Base-by-base conservation (phyloP, 768 basidiomycete species). In the Calocybe gangraenosa region DNA sequence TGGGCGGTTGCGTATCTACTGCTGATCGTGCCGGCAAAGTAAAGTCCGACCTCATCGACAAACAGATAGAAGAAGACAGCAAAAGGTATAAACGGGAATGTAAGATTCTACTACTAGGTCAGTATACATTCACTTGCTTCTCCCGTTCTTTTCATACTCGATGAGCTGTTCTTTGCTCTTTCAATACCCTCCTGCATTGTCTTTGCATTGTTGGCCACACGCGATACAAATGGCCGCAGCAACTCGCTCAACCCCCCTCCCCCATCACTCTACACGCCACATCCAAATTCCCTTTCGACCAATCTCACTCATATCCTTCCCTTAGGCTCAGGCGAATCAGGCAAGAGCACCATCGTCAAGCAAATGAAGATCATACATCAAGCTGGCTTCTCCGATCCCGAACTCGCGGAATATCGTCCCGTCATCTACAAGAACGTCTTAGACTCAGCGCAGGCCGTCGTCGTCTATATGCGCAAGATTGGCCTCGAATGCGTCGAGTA, bases 291-390 rank as follows among this genome's bases (percentile, higher is more conserved):
- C 22, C 34, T 42, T 42, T 31, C 14, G 11, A 3, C 14, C 31
- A n/a, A 23, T 11, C n/a, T 37, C 32, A 50, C 45, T 42, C n/a
- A 33, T n/a, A 38, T 19, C 35, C 28, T 38, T 86, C 3, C 83
- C 90, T 49, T 84, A 94, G 93, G 94, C 46, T 94, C 92, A 13
- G 92, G 94, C 57, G 94, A 95, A 70, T 91, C 87, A 1, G 94
- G 94, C 4, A 97, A 97, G 67, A 84, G 81, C 4, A 98, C 94
- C 0, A 92, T 98, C 52, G 92, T 92, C 28, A 92, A 92, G 63
- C 90, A 92, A 62, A 92, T 92, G 90, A 92, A 92, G 71, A 90
- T 92, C 42, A 90, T 92, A 35, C 87, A 92, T 62, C 87, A 91
- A 62, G 79, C 82, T 52, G 90, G 90, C 6, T 93, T 87, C 65